Percentiles rank a stretch among this genome's conserved stretches.
Conservation (phyloP, 495 filamentous ascomycete species). For the Penicillium odoratum region DNA sequence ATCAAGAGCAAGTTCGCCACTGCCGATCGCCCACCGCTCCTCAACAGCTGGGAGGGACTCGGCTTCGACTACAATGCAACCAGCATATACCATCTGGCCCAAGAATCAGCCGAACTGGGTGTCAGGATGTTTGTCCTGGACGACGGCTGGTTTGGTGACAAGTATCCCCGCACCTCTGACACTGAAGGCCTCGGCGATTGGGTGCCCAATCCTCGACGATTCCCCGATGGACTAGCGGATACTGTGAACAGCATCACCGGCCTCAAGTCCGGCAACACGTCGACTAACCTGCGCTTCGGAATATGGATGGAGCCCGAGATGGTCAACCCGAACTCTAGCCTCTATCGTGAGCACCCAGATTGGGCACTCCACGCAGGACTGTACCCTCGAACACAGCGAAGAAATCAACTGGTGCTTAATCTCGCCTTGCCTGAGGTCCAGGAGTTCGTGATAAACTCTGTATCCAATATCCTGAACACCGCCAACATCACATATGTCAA, state of each 20-base stretch:
- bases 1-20: conserved; percentile 53
- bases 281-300: conserved; percentile 48
- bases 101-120: conserved; percentile 51
- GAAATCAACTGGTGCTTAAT: conserved; percentile 55
- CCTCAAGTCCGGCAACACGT: conserved; percentile 41
- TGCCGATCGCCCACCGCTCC: conserved; percentile 46
- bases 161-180: conserved; percentile 52
- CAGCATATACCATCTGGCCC: conserved; percentile 46
- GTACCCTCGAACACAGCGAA: conserved; percentile 50
- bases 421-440: conserved; percentile 54
- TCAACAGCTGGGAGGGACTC: conserved; percentile 61
- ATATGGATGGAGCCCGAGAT: conserved; percentile 62
- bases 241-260: conserved; percentile 45
- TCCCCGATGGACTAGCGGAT: conserved; percentile 50
- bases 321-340: conserved; percentile 55
- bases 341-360: conserved; percentile 54
- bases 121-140: conserved; percentile 56
- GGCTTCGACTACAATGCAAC: conserved; percentile 48
- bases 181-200: conserved; percentile 55
- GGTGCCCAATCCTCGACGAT: conserved; percentile 50
- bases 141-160: conserved; percentile 58
- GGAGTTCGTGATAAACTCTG: conserved; percentile 50
- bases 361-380: conserved; percentile 53
- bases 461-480: conserved; percentile 47
- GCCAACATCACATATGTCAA: conserved; percentile 55